Base-by-base conservation (phyloP, 1,139 yeast species). In the Debaryomyces subglobosus region DNA sequence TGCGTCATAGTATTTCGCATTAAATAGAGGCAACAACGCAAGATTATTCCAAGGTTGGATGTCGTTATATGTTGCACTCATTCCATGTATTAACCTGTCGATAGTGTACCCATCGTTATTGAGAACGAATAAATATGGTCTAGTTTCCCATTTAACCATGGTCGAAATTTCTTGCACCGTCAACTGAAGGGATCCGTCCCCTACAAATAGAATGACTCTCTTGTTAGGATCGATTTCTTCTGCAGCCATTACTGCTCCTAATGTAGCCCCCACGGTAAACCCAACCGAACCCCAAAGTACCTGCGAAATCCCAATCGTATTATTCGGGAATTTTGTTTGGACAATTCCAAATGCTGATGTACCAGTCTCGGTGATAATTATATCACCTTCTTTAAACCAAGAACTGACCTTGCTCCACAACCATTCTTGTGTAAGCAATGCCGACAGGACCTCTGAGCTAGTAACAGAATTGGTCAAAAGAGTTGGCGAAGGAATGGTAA, bases 281-380 rank as follows among this genome's bases (percentile, higher is more conserved):
- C 96, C 96, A 67, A 89, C 88, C 42, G 96, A 87, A 51, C 96
- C 96, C 92, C 95, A 89, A 63, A 89, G 77, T 42, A 88, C 94
- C 72, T 89, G 96, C 46, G 95, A 86, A 56, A 89, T 89, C 62
- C 96, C 96, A 55, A 81, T 71, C 41, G 85, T 78, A 65, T 84
- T 72, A 62, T 79, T 72, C 54, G 96, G 96, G 84, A 86, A 88
- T 64, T 82, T 81, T 39, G 94, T 78, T 64, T 85, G 88, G 58
- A 86, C 81, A 58, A 89, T 84, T 72, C 96, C 96, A 64, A 89
- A 89, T 36, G 95, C 89, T 30, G 96, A 85, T 39, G 96, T 89
- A 71, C 96, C 96, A 43, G 96, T 89, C 69, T 89, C 96, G 50
- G 94, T 84, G 59, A 89, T 78, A 57, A 89, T 81, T 52, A 89